Conservation (phyloP, 1,284 basidiomycete species). For the Cerrena zonata region DNA sequence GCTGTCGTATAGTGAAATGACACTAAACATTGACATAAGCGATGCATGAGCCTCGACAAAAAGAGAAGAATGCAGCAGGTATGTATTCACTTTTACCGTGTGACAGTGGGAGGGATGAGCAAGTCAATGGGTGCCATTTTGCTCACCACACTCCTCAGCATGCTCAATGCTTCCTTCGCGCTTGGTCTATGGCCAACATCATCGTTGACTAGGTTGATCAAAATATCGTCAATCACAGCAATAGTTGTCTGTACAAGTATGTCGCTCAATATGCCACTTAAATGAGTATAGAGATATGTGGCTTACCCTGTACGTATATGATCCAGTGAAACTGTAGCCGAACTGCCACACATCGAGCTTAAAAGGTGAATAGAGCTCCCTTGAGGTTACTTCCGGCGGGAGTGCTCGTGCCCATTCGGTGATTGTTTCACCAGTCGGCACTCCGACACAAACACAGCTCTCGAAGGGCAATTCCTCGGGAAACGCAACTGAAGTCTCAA, state of each 20-base stretch:
- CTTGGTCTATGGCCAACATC: background rate
- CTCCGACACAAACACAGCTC: background rate
- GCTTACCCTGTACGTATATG: background rate
- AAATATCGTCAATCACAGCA: background rate
- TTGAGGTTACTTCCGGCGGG: conserved; percentile 13
- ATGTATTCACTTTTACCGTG: background rate
- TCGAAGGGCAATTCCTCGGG: background rate
- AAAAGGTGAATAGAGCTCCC: conserved; percentile 23
- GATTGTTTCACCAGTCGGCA: background rate
- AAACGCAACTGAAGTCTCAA: conserved; percentile 24
- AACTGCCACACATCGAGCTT: conserved; percentile 29
- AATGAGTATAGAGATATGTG: background rate
- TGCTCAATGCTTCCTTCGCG: background rate
- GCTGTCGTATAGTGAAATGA: too few species aligned
- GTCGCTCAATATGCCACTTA: too few species aligned
- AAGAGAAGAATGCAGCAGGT: too few species aligned
- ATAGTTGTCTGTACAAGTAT: background rate
- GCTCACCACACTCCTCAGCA: background rate
- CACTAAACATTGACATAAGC: too few species aligned
- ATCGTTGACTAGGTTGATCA: background rate
- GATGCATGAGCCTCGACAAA: too few species aligned
- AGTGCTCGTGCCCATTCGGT: background rate
- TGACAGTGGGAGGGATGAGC: background rate
- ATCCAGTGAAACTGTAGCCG: conserved; percentile 10
- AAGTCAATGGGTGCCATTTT: background rate